These are phyloP conservation scores for Nothopassalora personata DNA, from an alignment of 2,329 filamentous ascomycete species.

Conservation along the genomic window DNA sequence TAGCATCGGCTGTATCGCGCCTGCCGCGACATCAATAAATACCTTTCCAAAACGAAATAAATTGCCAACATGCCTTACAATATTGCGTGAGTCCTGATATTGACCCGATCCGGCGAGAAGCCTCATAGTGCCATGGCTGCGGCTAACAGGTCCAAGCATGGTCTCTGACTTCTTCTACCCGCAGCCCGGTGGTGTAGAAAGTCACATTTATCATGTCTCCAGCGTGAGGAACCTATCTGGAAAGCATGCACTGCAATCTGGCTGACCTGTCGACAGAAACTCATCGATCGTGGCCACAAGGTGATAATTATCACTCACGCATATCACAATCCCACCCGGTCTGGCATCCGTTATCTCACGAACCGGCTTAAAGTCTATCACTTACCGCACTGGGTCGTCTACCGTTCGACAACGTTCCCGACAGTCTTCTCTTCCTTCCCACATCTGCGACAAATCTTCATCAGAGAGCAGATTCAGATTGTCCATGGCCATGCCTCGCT, in stretches of 20 bases:
- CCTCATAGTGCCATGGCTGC: background rate
- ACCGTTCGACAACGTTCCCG: constrained; percentile 86
- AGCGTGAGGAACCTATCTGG: constrained; percentile 48
- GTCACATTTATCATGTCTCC: constrained; percentile 96
- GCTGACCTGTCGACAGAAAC: constrained; percentile 53
- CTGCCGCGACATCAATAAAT: background rate
- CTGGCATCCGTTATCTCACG: constrained; percentile 88
- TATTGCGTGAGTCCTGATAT: constrained; percentile 52
- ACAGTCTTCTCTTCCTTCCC: constrained; percentile 99
- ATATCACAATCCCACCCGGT: constrained; percentile 64
- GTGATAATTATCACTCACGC: constrained; percentile 97
- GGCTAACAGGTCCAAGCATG: constrained; percentile 57
- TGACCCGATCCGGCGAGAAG: background rate
- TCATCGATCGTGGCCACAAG: constrained; percentile 95
- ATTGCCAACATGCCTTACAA: constrained; percentile 57
- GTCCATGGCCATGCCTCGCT: constrained; percentile 96
- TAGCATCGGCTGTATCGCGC: background rate
- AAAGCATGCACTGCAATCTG: background rate
- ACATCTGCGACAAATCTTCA: constrained; percentile 91
- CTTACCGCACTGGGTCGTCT: constrained; percentile 92
- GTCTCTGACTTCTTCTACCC: constrained; percentile 99
- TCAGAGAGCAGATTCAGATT: constrained; percentile 91
- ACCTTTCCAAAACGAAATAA: background rate
- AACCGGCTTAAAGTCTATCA: constrained; percentile 99
- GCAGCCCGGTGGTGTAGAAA: constrained; percentile 90